Base-by-base conservation (phyloP, 1,284 basidiomycete species). In the Sutorius eximius region DNA sequence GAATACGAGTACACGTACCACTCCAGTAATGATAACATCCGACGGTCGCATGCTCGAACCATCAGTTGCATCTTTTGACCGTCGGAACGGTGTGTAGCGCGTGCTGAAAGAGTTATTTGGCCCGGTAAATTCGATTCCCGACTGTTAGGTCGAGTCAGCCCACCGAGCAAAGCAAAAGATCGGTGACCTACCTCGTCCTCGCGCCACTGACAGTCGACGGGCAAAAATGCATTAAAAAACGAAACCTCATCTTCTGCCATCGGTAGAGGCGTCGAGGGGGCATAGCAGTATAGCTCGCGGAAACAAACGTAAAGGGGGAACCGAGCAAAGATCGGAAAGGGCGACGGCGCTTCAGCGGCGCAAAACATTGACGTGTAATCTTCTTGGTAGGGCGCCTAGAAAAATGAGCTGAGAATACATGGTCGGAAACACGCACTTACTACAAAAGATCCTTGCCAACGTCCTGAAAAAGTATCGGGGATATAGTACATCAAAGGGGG, bases 1-100 rank as follows among this genome's bases (percentile, higher is more conserved):
- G 34, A 37, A 50, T n/a, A 18, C 27, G 36, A 30, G n/a, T 45
- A 10, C 12, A 71, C 73, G 24, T 51, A 82, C 82, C 65, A 73
- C 70, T 30, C 81, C 81, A 5, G 77, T 78, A 50, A 82, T 72
- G 49, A 83, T 74, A 42, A 83, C 70, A 61, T 82, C 82, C 5
- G 67, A 49, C 37, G 49, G 55, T 4, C 49, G 60, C 49, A 47
- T 56, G 24, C 24, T 51, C 18, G 58, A 52, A n/a, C 29, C 51
- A 52, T 63, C 56, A 46, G 42, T 52, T 44, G 59, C 55, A 34
- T 61, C 56, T 22, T 45, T 40, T 12, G 56, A 30, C 9, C 47
- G 48, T 44, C 24, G 50, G 24, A 51, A 49, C 7, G 58, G 59
- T 12, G 68, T 65, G 55, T 82, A 81, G 47, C 63, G 66, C 2